A percentile compares a stretch with the other conserved stretches of the same genome.
Conservation (phyloP, 495 filamentous ascomycete species). For the Penicillium flavigenum region DNA sequence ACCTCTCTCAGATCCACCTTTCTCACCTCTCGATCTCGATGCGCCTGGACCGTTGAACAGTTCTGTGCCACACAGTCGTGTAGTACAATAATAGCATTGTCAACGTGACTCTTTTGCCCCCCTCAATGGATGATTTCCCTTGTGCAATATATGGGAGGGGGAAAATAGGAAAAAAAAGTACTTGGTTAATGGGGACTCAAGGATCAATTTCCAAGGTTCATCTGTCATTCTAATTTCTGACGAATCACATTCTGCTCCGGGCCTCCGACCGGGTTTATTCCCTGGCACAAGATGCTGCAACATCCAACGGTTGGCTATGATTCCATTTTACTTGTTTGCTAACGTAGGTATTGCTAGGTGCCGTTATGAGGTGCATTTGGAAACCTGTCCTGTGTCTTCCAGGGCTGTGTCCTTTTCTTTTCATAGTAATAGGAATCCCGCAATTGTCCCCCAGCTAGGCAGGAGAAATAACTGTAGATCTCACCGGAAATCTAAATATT, state of each 20-base stretch:
- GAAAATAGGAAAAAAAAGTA: not conserved
- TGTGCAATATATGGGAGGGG: not conserved
- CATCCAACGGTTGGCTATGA: not conserved
- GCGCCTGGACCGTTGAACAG: not conserved
- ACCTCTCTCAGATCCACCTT: not conserved
- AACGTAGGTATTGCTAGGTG: not conserved
- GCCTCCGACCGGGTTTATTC: conserved; percentile 19
- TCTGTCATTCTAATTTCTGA: not conserved
- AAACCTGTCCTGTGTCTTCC: not conserved
- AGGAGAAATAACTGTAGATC: no score
- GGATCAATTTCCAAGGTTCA: not conserved
- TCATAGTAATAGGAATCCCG: not conserved
- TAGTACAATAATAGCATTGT: not conserved
- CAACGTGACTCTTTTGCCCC: not conserved
- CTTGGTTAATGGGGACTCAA: not conserved
- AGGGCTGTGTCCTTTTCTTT: not conserved
- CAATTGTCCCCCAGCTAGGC: no score
- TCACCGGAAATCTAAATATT: no score
- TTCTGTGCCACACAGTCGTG: not conserved
- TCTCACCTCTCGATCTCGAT: not conserved
- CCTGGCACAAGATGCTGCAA: conserved; percentile 1
- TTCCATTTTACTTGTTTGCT: not conserved
- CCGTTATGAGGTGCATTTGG: not conserved
- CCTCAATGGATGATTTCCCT: not conserved
- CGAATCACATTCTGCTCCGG: conserved; percentile 24